phyloP scores from a whole-genome alignment of 78 protist genomes.

The Protostelium mycophagum region DNA sequence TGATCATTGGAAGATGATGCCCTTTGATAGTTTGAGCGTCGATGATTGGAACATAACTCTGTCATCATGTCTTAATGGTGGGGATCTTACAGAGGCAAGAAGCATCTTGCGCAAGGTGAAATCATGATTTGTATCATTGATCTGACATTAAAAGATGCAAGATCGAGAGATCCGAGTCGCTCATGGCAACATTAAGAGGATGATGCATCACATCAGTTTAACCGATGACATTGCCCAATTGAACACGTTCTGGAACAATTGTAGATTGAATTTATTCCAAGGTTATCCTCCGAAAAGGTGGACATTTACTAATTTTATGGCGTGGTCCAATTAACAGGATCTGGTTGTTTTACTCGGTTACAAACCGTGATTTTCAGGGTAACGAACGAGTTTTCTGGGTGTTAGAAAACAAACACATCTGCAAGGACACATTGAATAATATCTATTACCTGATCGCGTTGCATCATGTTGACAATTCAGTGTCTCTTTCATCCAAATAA shows the following conservation, averaged over 20 bases:
- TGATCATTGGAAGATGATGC: too few species aligned
- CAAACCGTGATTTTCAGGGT: too few species aligned
- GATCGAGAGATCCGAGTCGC: background rate
- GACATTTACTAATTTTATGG: too few species aligned
- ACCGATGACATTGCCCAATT: background rate
- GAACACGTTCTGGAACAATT: background rate
- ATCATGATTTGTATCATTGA: background rate
- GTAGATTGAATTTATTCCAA: background rate
- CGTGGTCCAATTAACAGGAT: too few species aligned
- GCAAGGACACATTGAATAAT: too few species aligned
- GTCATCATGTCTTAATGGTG: background rate
- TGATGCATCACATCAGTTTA: background rate
- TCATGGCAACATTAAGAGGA: background rate
- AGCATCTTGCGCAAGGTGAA: background rate
- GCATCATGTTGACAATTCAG: too few species aligned
- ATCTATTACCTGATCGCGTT: too few species aligned
- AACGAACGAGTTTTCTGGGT: too few species aligned
- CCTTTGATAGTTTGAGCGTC: too few species aligned
- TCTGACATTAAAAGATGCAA: background rate
- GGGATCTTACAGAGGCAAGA: background rate
- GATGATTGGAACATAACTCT: background rate
- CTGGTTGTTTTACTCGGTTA: too few species aligned
- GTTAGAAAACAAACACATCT: too few species aligned
- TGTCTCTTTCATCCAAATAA: too few species aligned
- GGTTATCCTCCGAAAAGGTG: background rate